These are phyloP conservation scores for Quercus dentata DNA, from an alignment of 306 rosid genomes.

Conservation along the genomic window DNA sequence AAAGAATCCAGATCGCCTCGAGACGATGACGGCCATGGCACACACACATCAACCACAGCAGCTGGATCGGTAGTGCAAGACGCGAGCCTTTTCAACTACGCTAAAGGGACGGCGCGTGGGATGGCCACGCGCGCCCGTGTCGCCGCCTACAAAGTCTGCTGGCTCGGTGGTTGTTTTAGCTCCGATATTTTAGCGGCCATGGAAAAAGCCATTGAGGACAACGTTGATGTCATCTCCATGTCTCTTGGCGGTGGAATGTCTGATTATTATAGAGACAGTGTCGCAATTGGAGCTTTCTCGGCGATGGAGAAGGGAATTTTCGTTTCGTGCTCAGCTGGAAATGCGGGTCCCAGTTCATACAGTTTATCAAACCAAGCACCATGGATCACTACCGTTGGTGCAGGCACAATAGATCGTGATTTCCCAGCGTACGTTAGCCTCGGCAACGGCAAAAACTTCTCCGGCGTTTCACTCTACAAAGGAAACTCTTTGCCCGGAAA, in stretches of 20 bases:
- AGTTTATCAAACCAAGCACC: conserved; percentile 68
- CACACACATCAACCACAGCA: conserved; percentile 74
- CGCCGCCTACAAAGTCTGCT: conserved; percentile 75
- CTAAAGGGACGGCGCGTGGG: conserved; percentile 73
- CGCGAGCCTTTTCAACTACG: conserved; percentile 58
- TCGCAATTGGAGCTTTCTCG: conserved; percentile 68
- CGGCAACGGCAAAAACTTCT: conserved; percentile 60
- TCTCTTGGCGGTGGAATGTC: conserved; percentile 62
- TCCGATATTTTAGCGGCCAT: conserved; percentile 69
- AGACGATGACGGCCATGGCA: conserved; percentile 79
- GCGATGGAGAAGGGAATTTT: conserved; percentile 84
- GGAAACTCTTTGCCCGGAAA: conserved; percentile 26
- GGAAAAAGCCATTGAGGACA: conserved; percentile 68
- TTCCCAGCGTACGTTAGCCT: conserved; percentile 61
- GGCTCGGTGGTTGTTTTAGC: conserved; percentile 45
- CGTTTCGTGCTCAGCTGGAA: conserved; percentile 71
- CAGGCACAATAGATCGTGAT: conserved; percentile 87
- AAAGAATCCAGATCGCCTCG: conserved; percentile 55
- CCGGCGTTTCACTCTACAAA: conserved; percentile 57
- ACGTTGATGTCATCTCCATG: conserved; percentile 63
- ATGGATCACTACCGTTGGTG: conserved; percentile 88
- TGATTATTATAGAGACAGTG: conserved; percentile 44
- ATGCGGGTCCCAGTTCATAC: conserved; percentile 46
- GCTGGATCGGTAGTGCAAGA: conserved; percentile 56
- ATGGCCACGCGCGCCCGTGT: conserved; percentile 70